phyloP scores from a whole-genome alignment of 257 asterid genomes.

The Nicotiana benthamiana region DNA sequence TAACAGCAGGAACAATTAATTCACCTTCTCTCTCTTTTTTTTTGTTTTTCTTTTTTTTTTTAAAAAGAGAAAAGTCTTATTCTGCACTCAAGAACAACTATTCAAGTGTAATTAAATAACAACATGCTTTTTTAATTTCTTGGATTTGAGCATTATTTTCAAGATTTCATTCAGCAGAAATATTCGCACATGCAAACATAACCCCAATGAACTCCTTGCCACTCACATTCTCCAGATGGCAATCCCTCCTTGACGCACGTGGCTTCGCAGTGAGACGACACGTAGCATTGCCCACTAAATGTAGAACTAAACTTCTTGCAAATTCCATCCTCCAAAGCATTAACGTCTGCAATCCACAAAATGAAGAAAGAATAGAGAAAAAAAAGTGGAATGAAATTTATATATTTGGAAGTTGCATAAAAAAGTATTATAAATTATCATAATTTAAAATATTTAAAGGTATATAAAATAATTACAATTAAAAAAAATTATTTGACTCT shows the following conservation, averaged over 20 bases:
- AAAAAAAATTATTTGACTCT: too few species aligned
- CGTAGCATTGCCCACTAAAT: conserved; percentile 3
- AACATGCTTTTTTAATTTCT: neutral
- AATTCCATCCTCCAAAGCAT: neutral
- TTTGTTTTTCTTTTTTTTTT: too few species aligned
- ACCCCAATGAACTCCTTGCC: conserved; percentile 3
- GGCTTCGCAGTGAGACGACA: neutral
- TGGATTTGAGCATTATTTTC: neutral
- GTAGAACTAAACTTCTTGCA: neutral
- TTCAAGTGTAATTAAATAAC: neutral
- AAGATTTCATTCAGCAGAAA: neutral
- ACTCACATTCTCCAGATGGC: conserved; percentile 6
- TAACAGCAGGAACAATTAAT: too few species aligned
- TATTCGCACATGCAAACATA: conserved; percentile 1
- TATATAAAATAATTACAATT: too few species aligned
- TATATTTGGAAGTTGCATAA: too few species aligned
- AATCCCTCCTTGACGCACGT: neutral
- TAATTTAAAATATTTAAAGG: too few species aligned
- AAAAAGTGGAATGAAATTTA: too few species aligned
- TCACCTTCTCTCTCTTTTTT: too few species aligned
- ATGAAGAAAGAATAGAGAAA: too few species aligned
- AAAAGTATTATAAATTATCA: too few species aligned
- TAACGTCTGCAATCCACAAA: neutral
- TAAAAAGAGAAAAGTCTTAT: neutral
- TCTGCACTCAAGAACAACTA: neutral